A percentile compares a stretch with the other conserved stretches of the same genome.
These are phyloP conservation scores for Toxicodendron radicans DNA, from an alignment of 345 rosid species.

Conservation along the genomic window DNA sequence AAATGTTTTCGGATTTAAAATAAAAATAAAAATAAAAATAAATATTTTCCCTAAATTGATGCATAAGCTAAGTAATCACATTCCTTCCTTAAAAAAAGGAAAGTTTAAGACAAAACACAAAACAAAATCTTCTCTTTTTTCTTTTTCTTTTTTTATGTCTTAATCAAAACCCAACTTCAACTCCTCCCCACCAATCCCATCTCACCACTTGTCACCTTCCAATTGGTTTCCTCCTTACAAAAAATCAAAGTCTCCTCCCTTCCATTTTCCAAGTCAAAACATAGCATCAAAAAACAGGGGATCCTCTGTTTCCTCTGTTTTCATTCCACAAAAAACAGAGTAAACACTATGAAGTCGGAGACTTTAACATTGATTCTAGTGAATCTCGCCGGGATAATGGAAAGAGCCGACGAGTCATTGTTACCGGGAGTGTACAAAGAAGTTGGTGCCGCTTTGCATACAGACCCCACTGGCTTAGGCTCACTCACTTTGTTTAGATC, in stretches of 20 bases:
- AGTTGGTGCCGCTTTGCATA: slow-evolving; percentile 56
- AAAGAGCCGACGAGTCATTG: slow-evolving; percentile 64
- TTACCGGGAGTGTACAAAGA: slow-evolving; percentile 74
- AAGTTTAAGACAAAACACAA: no score
- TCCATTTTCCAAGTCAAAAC: no score
- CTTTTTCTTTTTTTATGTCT: neutral
- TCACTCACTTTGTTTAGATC: slow-evolving; percentile 59
- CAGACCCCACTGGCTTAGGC: slow-evolving; percentile 63
- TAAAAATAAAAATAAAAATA: no score
- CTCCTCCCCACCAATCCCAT: neutral
- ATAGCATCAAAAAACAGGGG: no score
- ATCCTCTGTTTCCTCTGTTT: neutral
- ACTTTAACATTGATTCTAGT: slow-evolving; percentile 50
- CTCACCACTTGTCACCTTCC: neutral
- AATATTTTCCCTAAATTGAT: no score
- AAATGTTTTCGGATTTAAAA: no score
- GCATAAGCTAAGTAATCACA: no score
- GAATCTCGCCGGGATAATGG: slow-evolving; percentile 63
- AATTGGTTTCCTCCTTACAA: neutral
- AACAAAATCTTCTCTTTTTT: no score
- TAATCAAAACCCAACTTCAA: neutral
- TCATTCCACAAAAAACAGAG: neutral
- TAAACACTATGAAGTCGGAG: slow-evolving; percentile 49
- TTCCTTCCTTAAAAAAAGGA: no score
- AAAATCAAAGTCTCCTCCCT: no score